Percentiles rank a stretch among this genome's conserved stretches.
phyloP scores from a whole-genome alignment of 129 eudicot species.

The Kitagawia praeruptora region DNA sequence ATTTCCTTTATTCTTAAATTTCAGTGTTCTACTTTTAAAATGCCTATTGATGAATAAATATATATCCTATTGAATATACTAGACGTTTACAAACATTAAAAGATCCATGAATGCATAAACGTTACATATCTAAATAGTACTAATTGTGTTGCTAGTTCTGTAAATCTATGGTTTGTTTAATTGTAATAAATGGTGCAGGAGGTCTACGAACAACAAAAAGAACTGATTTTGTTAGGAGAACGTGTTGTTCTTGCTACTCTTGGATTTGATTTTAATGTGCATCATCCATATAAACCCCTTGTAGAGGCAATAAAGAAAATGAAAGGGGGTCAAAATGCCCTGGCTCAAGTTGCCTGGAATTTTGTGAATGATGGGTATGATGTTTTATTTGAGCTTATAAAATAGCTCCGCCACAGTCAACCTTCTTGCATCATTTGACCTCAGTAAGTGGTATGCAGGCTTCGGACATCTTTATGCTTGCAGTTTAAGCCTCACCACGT shows the following conservation, averaged over 20 bases:
- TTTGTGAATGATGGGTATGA: slow-evolving; percentile 98
- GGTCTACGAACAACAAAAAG: slow-evolving; percentile 93
- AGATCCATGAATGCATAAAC: neutral
- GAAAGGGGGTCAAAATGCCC: slow-evolving; percentile 90
- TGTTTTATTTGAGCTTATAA: slow-evolving; percentile 21
- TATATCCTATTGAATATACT: neutral
- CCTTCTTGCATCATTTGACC: slow-evolving; percentile 54
- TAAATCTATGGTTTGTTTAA: neutral
- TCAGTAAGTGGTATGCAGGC: slow-evolving; percentile 92
- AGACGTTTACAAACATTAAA: neutral
- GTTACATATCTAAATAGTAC: neutral
- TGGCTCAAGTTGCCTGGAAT: slow-evolving; percentile 98
- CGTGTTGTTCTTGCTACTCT: slow-evolving; percentile 86
- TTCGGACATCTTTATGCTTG: slow-evolving; percentile 97
- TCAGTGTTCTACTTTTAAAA: neutral
- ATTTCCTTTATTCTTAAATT: neutral
- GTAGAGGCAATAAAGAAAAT: slow-evolving; percentile 92
- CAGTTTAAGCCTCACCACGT: slow-evolving; percentile 98
- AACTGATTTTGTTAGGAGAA: slow-evolving; percentile 67
- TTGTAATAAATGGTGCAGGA: slow-evolving; percentile 50
- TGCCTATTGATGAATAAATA: neutral
- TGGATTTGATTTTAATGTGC: slow-evolving; percentile 76
- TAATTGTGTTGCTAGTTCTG: neutral
- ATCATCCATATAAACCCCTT: slow-evolving; percentile 90
- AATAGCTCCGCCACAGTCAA: slow-evolving; percentile 36